Conservation (phyloP, 2,329 filamentous ascomycete species). For the Cordyceps cicadae region DNA sequence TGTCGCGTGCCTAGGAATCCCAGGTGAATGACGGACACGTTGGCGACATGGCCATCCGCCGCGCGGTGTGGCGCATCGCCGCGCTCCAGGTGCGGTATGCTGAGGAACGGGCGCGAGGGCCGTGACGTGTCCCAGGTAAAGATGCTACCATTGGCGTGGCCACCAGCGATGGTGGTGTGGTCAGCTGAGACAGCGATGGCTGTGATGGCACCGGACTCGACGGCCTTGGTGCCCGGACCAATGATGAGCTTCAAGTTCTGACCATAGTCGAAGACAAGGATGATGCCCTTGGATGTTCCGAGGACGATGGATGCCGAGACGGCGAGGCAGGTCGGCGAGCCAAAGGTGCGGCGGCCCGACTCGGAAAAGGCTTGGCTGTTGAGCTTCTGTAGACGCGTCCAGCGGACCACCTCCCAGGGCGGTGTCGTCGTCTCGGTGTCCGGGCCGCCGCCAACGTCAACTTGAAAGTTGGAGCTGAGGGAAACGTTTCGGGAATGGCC, state of each 20-base stretch:
- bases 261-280: slow-evolving; percentile 94
- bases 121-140: slow-evolving; percentile 93
- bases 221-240: slow-evolving; percentile 84
- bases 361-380: slow-evolving; percentile 89
- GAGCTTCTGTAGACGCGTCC: slow-evolving; percentile 88
- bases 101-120: slow-evolving; percentile 78
- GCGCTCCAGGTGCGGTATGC: slow-evolving; percentile 70
- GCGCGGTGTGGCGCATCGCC: slow-evolving; percentile 55
- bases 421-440: slow-evolving; percentile 65
- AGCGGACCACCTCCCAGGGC: slow-evolving; percentile 94
- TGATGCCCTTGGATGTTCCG: slow-evolving; percentile 88
- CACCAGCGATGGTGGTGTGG: slow-evolving; percentile 82
- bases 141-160: slow-evolving; percentile 82
- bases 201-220: slow-evolving; percentile 83
- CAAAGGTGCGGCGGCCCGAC: slow-evolving; percentile 84
- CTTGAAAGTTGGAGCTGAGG: slow-evolving; percentile 58
- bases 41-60: slow-evolving; percentile 74
- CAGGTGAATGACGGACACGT: slow-evolving; percentile 75
- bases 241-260: slow-evolving; percentile 92
- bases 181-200: slow-evolving; percentile 87
- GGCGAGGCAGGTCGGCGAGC: slow-evolving; percentile 78
- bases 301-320: slow-evolving; percentile 83
- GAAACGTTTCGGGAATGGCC: slow-evolving; percentile 75
- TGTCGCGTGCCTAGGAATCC: slow-evolving; percentile 90
- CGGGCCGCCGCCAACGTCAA: slow-evolving; percentile 36